Evolutionary conservation across 768 basidiomycete genomes (phyloP), one percentile per base, ranked within the genome.

Genomic region (Dacryopinax primogenitus): DNA sequence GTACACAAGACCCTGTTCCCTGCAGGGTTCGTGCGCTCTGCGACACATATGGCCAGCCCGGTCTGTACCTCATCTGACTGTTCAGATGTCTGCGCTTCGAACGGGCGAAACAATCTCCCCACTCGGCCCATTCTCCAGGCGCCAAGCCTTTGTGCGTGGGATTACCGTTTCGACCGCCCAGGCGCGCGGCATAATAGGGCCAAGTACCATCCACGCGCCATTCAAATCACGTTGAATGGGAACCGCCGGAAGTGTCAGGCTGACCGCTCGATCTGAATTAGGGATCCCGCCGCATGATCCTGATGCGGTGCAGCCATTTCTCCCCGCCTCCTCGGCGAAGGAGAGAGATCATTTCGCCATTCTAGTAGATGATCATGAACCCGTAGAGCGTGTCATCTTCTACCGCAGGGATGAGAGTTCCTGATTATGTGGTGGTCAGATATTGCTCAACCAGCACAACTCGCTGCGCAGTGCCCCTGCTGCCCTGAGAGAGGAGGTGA

Each of bases 1-100:
- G 15, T 32, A 30, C 13, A 7, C 26, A 30, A 30, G 51, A 58
- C 51, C 51, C 51, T 58, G 51, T 58, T 30, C n/a, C 51, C 23
- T 58, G 3, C 51, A 58, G 51, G 51, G 51, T 58, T 58, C 4
- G 51, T 58, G 51, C 51, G 51, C 26, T 21, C 51, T 58, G 51
- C 11, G 11, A 58, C 51, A 58, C 32, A n/a, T n/a, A n/a, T n/a
- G n/a, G n/a, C n/a, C n/a, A n/a, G n/a, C n/a, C n/a, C n/a, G n/a
- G n/a, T n/a, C n/a, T n/a, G n/a, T n/a, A n/a, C n/a, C n/a, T n/a
- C n/a, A n/a, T n/a, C n/a, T n/a, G n/a, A n/a, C n/a, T n/a, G n/a
- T n/a, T n/a, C 37, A 39, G 37, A 39, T 11, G 37, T 39, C 11
- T 39, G n/a, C 12, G n/a, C n/a, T 39, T n/a, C 37, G 12, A 39